Base-by-base conservation (phyloP, 2,329 filamentous ascomycete genomes). In the Trichoderma cornu-damae region DNA sequence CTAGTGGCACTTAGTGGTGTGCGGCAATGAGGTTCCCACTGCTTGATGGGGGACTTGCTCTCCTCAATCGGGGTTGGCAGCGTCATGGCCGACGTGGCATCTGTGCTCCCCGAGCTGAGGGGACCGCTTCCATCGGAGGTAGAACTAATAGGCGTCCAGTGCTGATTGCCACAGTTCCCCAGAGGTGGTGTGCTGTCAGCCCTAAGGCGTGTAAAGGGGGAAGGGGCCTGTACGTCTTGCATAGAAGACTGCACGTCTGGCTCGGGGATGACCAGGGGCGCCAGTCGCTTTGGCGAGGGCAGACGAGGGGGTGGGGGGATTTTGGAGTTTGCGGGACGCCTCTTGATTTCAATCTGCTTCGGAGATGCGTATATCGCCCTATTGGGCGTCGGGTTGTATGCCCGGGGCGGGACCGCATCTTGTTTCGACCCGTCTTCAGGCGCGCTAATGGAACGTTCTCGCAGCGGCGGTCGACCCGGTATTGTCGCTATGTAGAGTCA, bases 401-500 rank as follows among this genome's bases (percentile, higher is more conserved):
- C 14, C 4, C 32, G 44, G 9, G 34, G 40, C 12, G 24, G 22
- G 6, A 34, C 26, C 20, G 34, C 2, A 34, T 38, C 35, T 20
- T 44, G 26, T 32, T 48, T 35, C 28, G 30, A 28, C 9, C 32
- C 53, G 14, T 63, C 59, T 18, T 58, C 50, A 12, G 84, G 82
- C n/a, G 82, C 81, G 67, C 82, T 86, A 58, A 78, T 79, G 35
- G 84, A 86, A 57, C 84, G 78, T 70, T 87, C 84, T 63, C 87
- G 83, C 24, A 86, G 70, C 32, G 84, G 77, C 56, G 83, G 84
- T 6, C 83, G 79, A 38, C 84, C 84, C 32, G 85, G 85, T 62
- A 88, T 86, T 26, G 85, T 87, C 61, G 85, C 84, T 87, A 62
- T 2, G 5, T 37, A 28, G 34, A 26, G 42, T 46, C 43, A 37